Evolutionary conservation across 345 rosid species (phyloP), one percentile per base, ranked within the genome.

Genomic region (Syzygium jambos): DNA sequence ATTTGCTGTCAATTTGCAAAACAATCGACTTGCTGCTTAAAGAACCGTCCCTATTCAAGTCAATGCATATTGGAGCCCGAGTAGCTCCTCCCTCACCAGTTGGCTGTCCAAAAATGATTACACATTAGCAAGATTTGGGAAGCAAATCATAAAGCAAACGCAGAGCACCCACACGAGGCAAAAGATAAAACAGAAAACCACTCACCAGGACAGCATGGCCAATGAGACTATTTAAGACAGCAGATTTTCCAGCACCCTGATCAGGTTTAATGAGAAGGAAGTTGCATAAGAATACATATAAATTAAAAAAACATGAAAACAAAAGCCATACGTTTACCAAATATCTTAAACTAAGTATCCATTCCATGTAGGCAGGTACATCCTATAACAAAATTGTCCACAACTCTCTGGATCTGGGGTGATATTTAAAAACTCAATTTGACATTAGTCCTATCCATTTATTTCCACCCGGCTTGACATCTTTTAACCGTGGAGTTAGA

Each of bases 81-180:
- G 99, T 97, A 85, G 99, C 99, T 85, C 99, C 99, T 89, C 96
- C 96, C 92, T 97, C 99, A 86, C 98, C 99, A 25, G 99, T 97
- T 27, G 99, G 99, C 99, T 97, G 86, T 88, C 84, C 55, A 91
- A 63, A 27, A 55, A 84, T 86, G 61, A 80, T 59, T 27, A 56
- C 85, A 49, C 82, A 56, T 77, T n/a, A 87, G 46, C 29, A 68
- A 78, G 68, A 53, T 38, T 17, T 78, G 65, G 21, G 52, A 23
- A 84, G 56, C 38, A 22, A 85, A 84, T 52, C 65, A 54, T 25
- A 29, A 5, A 6, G 30, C 55, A 16, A 51, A 52, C 34, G 8
- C 23, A 19, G 25, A 84, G 29, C 49, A 19, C n/a, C 7, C 38
- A 41, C 53, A 52, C 4, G 52, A 34, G 55, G 51, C 11, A 30